phyloP scores from a whole-genome alignment of 768 basidiomycete species.

The Boletus subcaerulescens region DNA sequence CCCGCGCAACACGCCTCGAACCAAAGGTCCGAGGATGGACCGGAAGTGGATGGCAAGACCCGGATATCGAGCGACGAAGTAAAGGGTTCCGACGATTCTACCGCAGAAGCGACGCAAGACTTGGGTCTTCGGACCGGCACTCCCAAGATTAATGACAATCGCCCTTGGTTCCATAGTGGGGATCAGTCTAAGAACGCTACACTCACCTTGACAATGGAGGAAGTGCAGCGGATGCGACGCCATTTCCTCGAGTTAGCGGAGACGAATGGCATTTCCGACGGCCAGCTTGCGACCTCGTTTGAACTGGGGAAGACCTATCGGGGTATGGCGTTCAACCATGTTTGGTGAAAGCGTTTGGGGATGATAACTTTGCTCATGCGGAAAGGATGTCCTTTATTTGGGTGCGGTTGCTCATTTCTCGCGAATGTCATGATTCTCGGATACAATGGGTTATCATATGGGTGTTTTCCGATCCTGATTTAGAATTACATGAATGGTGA shows the following conservation, averaged over 20 bases:
- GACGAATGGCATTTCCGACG: conserved; percentile 1
- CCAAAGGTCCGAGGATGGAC: neutral
- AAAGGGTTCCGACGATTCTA: neutral
- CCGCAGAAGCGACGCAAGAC: neutral
- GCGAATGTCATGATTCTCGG: neutral
- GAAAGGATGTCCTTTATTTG: neutral
- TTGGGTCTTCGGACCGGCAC: neutral
- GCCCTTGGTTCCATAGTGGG: neutral
- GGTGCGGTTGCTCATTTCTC: neutral
- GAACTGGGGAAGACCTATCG: conserved; percentile 19
- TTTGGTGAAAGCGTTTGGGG: conserved; percentile 17
- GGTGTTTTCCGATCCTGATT: neutral
- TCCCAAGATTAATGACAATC: neutral
- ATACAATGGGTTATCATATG: neutral
- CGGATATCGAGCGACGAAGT: neutral
- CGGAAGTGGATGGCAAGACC: neutral
- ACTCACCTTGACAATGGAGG: conserved; percentile 17
- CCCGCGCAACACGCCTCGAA: neutral
- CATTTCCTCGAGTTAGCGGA: conserved; percentile 8
- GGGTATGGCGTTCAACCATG: conserved; percentile 23
- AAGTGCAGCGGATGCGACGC: conserved; percentile 16
- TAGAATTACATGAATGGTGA: neutral
- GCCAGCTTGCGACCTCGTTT: conserved; percentile 18
- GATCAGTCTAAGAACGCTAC: conserved; percentile 2
- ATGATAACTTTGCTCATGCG: neutral